A percentile compares a stretch with the other conserved stretches of the same genome.
Conservation (phyloP, 2,329 filamentous ascomycete species). For the Xylaria sp. region DNA sequence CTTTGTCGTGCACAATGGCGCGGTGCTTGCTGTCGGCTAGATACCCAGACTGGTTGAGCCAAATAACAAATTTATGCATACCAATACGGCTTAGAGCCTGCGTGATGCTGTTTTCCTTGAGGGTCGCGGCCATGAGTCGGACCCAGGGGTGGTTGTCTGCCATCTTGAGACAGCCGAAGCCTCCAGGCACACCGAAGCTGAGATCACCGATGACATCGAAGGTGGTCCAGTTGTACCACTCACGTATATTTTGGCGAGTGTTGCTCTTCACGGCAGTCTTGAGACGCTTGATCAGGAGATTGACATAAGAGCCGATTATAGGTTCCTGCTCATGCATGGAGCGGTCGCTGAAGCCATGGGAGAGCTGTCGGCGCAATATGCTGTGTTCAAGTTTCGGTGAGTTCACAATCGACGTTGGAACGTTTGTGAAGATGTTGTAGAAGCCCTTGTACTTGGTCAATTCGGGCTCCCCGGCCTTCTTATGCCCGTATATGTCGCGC, state of each 20-base stretch:
- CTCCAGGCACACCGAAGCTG: slow-evolving; percentile 38
- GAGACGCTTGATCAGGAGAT: slow-evolving; percentile 32
- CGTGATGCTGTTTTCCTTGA: slow-evolving; percentile 11
- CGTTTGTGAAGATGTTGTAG: slow-evolving; percentile 22
- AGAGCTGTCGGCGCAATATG: slow-evolving; percentile 32
- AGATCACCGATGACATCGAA: slow-evolving; percentile 44
- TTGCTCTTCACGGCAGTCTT: slow-evolving; percentile 8
- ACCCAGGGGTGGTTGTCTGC: slow-evolving; percentile 34
- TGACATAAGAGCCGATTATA: slow-evolving; percentile 36
- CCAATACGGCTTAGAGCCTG: slow-evolving; percentile 13
- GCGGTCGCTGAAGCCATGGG: slow-evolving; percentile 37
- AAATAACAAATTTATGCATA: neutral
- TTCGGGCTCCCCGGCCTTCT: slow-evolving; percentile 25
- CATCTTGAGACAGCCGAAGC: slow-evolving; percentile 35
- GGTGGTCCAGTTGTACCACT: slow-evolving; percentile 38
- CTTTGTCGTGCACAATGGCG: slow-evolving; percentile 23
- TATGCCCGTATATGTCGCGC: slow-evolving; percentile 38
- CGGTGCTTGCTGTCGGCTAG: slow-evolving; percentile 14
- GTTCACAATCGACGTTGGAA: slow-evolving; percentile 30
- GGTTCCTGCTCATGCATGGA: slow-evolving; percentile 39
- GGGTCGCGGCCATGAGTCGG: slow-evolving; percentile 26
- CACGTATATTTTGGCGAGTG: slow-evolving; percentile 28
- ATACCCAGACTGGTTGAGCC: neutral
- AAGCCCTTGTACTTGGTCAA: slow-evolving; percentile 28
- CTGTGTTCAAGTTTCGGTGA: slow-evolving; percentile 31